Base-by-base conservation (phyloP, 179 eudicot genomes). In the Sideroxylon spinosum region DNA sequence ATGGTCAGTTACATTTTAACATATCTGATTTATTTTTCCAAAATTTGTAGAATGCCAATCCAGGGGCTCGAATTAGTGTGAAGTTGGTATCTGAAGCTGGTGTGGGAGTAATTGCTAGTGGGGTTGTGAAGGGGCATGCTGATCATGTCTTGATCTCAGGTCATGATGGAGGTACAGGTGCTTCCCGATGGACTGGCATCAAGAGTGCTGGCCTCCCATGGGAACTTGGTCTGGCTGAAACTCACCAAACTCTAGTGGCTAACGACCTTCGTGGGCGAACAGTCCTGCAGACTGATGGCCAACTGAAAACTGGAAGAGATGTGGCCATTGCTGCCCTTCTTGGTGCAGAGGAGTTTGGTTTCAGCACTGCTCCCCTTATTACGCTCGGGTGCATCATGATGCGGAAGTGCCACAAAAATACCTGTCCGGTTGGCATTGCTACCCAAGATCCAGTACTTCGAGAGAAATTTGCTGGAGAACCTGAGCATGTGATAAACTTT, bases 131-230 rank as follows among this genome's bases (percentile, higher is more conserved):
- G 80, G 99, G 98, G 14, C 98, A 97, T 66, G 99, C 99, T 0
- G 98, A 94, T 73, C 99, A 91, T 84, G 93, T 97, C 78, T 78
- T 97, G 83, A 97, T 94, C 69, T 94, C 99, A 22, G 99, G 99
- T 65, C 99, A 97, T 57, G 99, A 97, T 84, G 99, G 99, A 78
- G 99, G 99, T 46, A 97, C 99, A 4, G 99, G 99, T 10, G 99
- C 98, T 68, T 91, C 98, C 29, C 86, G 99, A 57, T 97, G 98
- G 99, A 97, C 98, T n/a, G 98, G 99, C 8, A 97, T 97, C 80
- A 97, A 97, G 87, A 91, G 87, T 86, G 99, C 99, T 59, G 99
- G 99, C 69, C 92, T 97, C 78, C 99, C 99, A 5, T 97, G 99
- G 99, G 99, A 97, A 85, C 97, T 96, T 81, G 99, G 99, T 67